Evolutionary conservation across 768 basidiomycete genomes (phyloP), one percentile per base, ranked within the genome.

Genomic region (Roridomyces roridus): DNA sequence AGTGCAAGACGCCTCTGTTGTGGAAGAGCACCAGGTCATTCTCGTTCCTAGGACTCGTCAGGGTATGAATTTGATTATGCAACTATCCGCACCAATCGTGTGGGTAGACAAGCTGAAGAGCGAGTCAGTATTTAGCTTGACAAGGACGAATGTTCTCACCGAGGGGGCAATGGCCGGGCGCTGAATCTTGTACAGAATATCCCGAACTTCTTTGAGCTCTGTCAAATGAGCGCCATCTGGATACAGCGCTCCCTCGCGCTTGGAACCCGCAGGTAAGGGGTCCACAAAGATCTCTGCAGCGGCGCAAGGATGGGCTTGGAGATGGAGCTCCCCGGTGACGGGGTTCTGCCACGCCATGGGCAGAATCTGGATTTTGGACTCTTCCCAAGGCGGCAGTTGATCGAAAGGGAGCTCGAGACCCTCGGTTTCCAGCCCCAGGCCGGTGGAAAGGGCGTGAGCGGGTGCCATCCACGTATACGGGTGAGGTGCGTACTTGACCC

Each of bases 401-500:
- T 79, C 72, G 43, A 84, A 62, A 1, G 84, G 70, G 60, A 89
- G 63, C 74, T 96, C 94, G 28, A 85, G 74, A 0, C 87, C 89
- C 45, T 96, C 94, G 2, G 76, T 78, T 70, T 89, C 90, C 64
- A 95, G 88, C 1, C 93, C 94, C 8, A 96, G 75, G 5, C 93
- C 94, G 18, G 92, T 94, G 0, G 91, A 77, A 65, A 85, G 69
- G 0, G 91, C 87, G 54, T 79, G 84, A 1, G 91, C 85, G 17
- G 86, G 83, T 0, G 89, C 82, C 91, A 95, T 95, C 92, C 92
- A 94, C 29, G 93, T 87, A 69, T 93, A 94, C 1, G 93, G 91
- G 55, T 94, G 92, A 11, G 93, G 92, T 4, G 90, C 84, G 68
- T 94, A 95, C 66, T 78, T 83, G 50, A 93, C 92, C 62, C 78